phyloP scores from a whole-genome alignment of 2,329 filamentous ascomycete genomes.

The Fusarium sp. region DNA sequence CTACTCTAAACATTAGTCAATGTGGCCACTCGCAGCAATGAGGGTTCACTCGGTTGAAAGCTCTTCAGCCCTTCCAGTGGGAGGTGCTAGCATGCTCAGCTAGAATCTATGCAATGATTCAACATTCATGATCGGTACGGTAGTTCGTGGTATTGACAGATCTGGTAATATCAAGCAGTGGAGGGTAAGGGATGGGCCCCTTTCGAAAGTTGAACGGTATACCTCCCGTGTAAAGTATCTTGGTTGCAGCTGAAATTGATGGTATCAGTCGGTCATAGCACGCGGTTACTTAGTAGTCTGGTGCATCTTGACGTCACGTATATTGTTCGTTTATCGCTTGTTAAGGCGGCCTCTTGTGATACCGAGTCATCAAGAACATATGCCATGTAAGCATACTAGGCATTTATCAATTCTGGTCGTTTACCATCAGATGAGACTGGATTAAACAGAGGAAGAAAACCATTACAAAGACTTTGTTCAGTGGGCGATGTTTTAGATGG shows the following conservation, averaged over 20 bases:
- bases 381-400: too few species aligned
- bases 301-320: neutral
- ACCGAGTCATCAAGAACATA: neutral
- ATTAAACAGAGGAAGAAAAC: neutral
- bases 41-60: neutral
- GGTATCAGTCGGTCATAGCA: neutral
- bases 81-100: neutral
- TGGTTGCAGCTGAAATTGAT: conserved; percentile 1
- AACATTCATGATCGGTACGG: neutral
- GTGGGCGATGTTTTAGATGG: neutral
- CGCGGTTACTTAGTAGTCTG: neutral
- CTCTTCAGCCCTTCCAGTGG: neutral
- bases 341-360: too few species aligned
- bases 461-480: neutral
- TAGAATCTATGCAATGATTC: neutral
- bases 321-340: neutral
- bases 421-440: too few species aligned
- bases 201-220: neutral
- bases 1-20: conserved; percentile 50
- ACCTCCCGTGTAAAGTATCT: neutral
- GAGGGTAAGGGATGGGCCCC: neutral
- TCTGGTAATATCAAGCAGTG: neutral
- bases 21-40: neutral
- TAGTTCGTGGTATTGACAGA: neutral
- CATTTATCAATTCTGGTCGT: too few species aligned